These are phyloP conservation scores for Nicotiana noctiflora DNA, from an alignment of 257 asterid genomes.

Conservation along the genomic window DNA sequence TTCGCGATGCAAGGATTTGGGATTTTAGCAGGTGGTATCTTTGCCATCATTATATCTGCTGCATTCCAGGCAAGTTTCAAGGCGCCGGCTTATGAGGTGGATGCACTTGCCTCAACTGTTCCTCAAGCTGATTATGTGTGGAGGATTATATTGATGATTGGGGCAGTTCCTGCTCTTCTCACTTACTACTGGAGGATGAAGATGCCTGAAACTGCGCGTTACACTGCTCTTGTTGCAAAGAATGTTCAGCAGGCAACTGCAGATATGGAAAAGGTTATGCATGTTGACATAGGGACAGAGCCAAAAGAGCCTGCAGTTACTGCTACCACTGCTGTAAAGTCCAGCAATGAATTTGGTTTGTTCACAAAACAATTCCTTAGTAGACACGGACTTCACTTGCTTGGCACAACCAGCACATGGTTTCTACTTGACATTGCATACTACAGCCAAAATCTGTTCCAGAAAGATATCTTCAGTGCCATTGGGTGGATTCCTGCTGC, in stretches of 20 bases:
- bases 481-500: constrained; percentile 62
- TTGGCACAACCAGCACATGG: constrained; percentile 55
- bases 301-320: not conserved
- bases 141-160: constrained; percentile 53
- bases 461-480: constrained; percentile 53
- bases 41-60: constrained; percentile 34
- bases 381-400: constrained; percentile 54
- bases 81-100: constrained; percentile 41
- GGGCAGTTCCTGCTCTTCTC: constrained; percentile 43
- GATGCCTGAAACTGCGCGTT: constrained; percentile 68
- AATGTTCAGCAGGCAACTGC: constrained; percentile 41
- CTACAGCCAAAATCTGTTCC: constrained; percentile 59
- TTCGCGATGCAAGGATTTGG: constrained; percentile 71
- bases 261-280: constrained; percentile 52
- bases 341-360: constrained; percentile 25
- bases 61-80: constrained; percentile 25
- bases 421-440: constrained; percentile 56
- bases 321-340: not conserved
- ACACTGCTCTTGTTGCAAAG: constrained; percentile 58
- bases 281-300: constrained; percentile 32
- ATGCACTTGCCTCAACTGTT: constrained; percentile 36
- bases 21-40: constrained; percentile 42
- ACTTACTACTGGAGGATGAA: constrained; percentile 52
- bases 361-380: constrained; percentile 34
- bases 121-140: constrained; percentile 53